Percentiles rank a stretch among this genome's conserved stretches.
Evolutionary conservation across 2,329 filamentous ascomycete species (phyloP).

Genomic region (Pseudopithomyces chartarum): DNA sequence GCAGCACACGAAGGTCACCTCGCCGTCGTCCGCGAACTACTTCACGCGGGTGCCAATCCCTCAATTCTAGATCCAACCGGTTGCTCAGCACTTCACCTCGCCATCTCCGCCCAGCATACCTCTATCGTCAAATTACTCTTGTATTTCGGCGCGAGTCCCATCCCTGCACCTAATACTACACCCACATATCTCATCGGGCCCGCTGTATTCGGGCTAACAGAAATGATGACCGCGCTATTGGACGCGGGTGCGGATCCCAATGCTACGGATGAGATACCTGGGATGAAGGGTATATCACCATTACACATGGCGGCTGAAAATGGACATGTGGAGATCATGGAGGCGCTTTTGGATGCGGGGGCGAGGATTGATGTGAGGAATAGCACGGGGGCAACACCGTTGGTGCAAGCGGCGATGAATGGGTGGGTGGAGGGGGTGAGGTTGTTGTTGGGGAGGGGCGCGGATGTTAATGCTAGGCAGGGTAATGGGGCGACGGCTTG

Average conservation of each 20-base stretch:
- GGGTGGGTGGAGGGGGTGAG: not conserved
- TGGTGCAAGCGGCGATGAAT: not conserved
- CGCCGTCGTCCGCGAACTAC: not conserved
- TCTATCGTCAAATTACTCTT: not conserved
- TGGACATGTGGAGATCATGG: not conserved
- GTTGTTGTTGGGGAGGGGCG: not conserved
- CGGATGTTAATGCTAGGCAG: not conserved
- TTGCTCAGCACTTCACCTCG: not conserved
- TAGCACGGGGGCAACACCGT: not conserved
- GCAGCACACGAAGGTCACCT: not conserved
- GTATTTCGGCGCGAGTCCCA: not conserved
- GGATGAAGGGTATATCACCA: not conserved
- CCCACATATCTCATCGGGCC: not conserved
- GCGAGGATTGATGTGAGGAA: not conserved
- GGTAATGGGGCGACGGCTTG: not conserved
- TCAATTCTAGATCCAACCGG: not conserved
- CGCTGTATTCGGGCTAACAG: not conserved
- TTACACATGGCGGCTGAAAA: not conserved
- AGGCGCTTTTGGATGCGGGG: not conserved
- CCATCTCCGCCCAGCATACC: not conserved
- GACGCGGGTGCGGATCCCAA: not conserved
- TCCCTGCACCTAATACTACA: not conserved
- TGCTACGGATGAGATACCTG: not conserved
- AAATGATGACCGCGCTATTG: not conserved
- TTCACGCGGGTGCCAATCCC: not conserved